A percentile compares a stretch with the other conserved stretches of the same genome.
These are phyloP conservation scores for Podospora conica DNA, from an alignment of 495 filamentous ascomycete species.

Conservation along the genomic window DNA sequence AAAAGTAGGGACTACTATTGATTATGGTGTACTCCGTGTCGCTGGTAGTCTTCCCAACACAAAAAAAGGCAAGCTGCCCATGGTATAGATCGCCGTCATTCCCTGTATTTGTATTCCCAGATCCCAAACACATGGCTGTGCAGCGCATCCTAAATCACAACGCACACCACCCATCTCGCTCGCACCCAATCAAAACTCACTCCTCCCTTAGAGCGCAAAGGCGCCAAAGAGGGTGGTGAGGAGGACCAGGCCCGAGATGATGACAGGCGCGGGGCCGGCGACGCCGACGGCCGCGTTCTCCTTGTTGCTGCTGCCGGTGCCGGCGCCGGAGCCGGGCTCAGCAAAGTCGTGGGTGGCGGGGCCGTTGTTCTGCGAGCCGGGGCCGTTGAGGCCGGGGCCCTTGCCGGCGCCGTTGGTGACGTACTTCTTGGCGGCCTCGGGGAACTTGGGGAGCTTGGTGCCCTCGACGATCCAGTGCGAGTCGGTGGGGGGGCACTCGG, in stretches of 20 bases:
- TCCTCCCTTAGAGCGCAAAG: conserved; percentile 45
- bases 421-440: conserved; percentile 56
- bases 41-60: not conserved
- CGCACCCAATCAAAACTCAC: not conserved
- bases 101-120: not conserved
- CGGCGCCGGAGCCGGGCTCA: conserved; percentile 52
- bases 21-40: not conserved
- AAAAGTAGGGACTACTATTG: not conserved
- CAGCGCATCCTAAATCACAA: not conserved
- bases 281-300: conserved; percentile 34
- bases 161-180: not conserved
- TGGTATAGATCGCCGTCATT: not conserved
- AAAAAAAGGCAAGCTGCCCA: not conserved
- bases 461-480: conserved; percentile 66
- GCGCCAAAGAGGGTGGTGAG: conserved; percentile 63
- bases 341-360: conserved; percentile 43
- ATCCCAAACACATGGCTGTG: not conserved
- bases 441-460: conserved; percentile 67
- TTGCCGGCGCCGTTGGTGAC: conserved; percentile 68
- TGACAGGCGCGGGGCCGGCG: conserved; percentile 48
- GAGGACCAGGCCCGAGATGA: conserved; percentile 49
- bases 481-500: conserved; percentile 63
- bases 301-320: conserved; percentile 35
- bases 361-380: conserved; percentile 54
- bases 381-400: conserved; percentile 64